Conservation (phyloP, 371 early-diverging fungal species). For the Actinomortierella ambigua region DNA sequence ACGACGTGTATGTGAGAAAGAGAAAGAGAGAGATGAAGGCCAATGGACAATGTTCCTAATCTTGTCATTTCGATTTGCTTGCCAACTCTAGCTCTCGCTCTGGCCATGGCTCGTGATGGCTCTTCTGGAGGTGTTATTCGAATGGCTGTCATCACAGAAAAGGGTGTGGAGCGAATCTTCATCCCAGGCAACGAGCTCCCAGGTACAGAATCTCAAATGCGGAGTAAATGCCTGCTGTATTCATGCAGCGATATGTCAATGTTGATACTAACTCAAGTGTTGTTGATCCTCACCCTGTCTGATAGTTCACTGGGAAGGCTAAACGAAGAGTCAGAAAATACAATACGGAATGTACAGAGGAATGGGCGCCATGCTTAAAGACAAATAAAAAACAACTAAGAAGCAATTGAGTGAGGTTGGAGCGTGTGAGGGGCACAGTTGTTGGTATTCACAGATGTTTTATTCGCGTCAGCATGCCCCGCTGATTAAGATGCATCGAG, state of each 20-base stretch:
- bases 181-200: conserved; percentile 91
- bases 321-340: conserved; percentile 1
- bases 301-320: conserved; percentile 47
- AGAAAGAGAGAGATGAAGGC: neutral
- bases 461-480: too few species aligned
- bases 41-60: too few species aligned
- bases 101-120: conserved; percentile 98
- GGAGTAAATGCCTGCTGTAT: neutral
- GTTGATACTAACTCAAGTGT: neutral
- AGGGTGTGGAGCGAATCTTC: conserved; percentile 91
- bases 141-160: conserved; percentile 93
- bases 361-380: too few species aligned
- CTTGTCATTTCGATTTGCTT: neutral
- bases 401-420: too few species aligned
- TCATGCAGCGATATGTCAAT: neutral
- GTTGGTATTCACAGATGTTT: too few species aligned
- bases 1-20: neutral
- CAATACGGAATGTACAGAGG: neutral
- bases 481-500: too few species aligned
- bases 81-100: conserved; percentile 73
- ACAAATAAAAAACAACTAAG: too few species aligned
- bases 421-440: too few species aligned
- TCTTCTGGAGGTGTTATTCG: conserved; percentile 99
- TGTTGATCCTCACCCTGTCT: neutral
- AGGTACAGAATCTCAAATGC: conserved; percentile 21